These are phyloP conservation scores for Bipolaris gigantea DNA, from an alignment of 2,329 filamentous ascomycete genomes.

Conservation along the genomic window DNA sequence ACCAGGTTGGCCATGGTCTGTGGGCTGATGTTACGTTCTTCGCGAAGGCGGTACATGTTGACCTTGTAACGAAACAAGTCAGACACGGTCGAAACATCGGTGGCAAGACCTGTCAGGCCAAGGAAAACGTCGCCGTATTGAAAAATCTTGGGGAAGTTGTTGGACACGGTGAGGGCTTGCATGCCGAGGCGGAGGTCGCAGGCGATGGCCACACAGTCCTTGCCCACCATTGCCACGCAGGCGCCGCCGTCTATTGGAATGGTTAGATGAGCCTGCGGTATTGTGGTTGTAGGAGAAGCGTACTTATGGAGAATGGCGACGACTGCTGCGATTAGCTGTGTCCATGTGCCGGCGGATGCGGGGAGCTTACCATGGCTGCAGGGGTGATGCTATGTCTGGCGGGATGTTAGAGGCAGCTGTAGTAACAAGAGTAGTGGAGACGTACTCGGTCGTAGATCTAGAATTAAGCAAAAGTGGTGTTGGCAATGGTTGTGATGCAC, in stretches of 20 bases:
- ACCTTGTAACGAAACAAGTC: slow-evolving; percentile 99
- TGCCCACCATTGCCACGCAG: slow-evolving; percentile 98
- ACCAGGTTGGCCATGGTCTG: slow-evolving; percentile 97
- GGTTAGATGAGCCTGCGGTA: slow-evolving; percentile 11
- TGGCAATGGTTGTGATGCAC: slow-evolving; percentile 10
- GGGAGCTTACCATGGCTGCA: slow-evolving; percentile 46
- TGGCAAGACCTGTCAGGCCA: slow-evolving; percentile 92
- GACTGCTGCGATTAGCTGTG: slow-evolving; percentile 59
- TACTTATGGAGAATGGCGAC: slow-evolving; percentile 96
- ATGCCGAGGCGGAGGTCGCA: slow-evolving; percentile 97
- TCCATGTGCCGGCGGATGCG: neutral
- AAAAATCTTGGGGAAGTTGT: slow-evolving; percentile 99
- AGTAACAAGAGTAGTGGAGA: neutral
- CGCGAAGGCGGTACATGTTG: slow-evolving; percentile 98
- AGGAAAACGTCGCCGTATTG: slow-evolving; percentile 94
- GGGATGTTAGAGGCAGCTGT: neutral
- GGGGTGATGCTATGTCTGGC: slow-evolving; percentile 12
- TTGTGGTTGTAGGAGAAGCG: slow-evolving; percentile 19
- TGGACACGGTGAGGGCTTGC: slow-evolving; percentile 94
- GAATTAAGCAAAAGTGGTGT: slow-evolving; percentile 4
- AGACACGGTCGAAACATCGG: slow-evolving; percentile 89
- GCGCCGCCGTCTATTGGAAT: slow-evolving; percentile 77
- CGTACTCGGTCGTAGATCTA: neutral
- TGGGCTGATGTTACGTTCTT: slow-evolving; percentile 94
- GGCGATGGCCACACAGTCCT: slow-evolving; percentile 98